These are phyloP conservation scores for Leishmania mexicana DNA, from an alignment of 208 protist species.

Conservation along the genomic window DNA sequence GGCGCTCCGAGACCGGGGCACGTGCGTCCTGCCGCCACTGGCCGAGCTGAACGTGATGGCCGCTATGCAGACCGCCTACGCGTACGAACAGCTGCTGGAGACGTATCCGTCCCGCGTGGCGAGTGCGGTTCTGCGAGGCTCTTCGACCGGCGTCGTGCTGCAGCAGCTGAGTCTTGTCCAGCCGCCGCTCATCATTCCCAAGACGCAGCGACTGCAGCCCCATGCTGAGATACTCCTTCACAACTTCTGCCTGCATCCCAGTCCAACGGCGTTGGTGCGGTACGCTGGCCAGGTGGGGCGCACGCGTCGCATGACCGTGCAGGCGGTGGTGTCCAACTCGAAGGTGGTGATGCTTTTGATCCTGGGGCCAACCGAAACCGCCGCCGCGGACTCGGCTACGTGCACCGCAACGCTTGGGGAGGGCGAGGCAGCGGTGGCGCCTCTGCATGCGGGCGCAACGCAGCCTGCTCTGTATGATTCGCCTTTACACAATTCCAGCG, in stretches of 20 bases:
- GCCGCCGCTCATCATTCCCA: constrained; percentile 22
- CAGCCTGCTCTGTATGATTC: neutral
- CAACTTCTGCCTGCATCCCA: constrained; percentile 52
- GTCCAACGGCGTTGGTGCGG: constrained; percentile 51
- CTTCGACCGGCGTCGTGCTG: constrained; percentile 16
- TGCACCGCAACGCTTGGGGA: neutral
- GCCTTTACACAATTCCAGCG: neutral
- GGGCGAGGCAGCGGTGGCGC: neutral
- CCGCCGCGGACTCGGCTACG: constrained; percentile 3
- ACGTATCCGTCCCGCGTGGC: constrained; percentile 35
- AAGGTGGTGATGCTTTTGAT: constrained; percentile 54
- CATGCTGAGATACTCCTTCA: constrained; percentile 44
- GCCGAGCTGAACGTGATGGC: constrained; percentile 34
- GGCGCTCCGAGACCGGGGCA: constrained; percentile 35
- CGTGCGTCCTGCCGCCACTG: constrained; percentile 44
- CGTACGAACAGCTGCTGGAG: constrained; percentile 55
- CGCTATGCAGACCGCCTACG: constrained; percentile 36
- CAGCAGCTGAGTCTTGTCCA: constrained; percentile 19
- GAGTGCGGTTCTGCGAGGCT: constrained; percentile 41
- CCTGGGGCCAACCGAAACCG: constrained; percentile 19
- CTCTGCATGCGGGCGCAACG: neutral
- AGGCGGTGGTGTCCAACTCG: constrained; percentile 55
- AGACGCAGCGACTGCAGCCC: constrained; percentile 5
- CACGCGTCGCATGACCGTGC: constrained; percentile 37
- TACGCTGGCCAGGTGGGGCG: constrained; percentile 41